Percentiles rank a stretch among this genome's conserved stretches.
Evolutionary conservation across 2,329 filamentous ascomycete genomes (phyloP).

Genomic region (Trichoderma oligosporum): DNA sequence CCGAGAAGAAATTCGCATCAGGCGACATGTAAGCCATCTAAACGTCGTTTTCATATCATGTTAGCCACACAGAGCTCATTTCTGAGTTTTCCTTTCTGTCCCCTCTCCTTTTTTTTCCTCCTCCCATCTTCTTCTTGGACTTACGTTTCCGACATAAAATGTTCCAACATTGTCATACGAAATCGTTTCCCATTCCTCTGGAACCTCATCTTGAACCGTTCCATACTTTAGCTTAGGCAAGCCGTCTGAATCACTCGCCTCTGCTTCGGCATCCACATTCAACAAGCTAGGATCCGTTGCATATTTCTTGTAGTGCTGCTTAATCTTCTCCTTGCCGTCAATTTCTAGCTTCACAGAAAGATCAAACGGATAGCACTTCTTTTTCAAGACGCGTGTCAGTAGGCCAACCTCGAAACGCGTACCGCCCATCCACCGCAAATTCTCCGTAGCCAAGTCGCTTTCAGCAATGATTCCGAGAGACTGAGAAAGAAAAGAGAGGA

Average conservation of each 20-base stretch:
- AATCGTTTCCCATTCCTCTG: constrained; percentile 69
- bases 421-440: constrained; percentile 89
- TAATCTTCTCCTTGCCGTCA: constrained; percentile 69
- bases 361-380: constrained; percentile 83
- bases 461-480: constrained; percentile 87
- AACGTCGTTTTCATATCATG: neutral
- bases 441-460: constrained; percentile 81
- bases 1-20: constrained; percentile 82
- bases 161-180: constrained; percentile 78
- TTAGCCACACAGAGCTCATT: neutral
- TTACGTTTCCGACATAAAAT: constrained; percentile 86
- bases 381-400: constrained; percentile 68
- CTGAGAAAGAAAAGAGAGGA: constrained; percentile 86
- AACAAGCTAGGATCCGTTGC: constrained; percentile 33
- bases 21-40: constrained; percentile 88
- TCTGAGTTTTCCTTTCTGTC: neutral
- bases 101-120: neutral
- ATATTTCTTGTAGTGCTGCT: constrained; percentile 63
- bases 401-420: constrained; percentile 83
- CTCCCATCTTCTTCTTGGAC: constrained; percentile 28
- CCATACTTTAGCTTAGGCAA: constrained; percentile 76
- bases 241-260: constrained; percentile 40
- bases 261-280: constrained; percentile 26
- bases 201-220: constrained; percentile 72
- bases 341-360: constrained; percentile 80